Evolutionary conservation across 768 basidiomycete genomes (phyloP), one percentile per base, ranked within the genome.

Genomic region (Trametes villosa): DNA sequence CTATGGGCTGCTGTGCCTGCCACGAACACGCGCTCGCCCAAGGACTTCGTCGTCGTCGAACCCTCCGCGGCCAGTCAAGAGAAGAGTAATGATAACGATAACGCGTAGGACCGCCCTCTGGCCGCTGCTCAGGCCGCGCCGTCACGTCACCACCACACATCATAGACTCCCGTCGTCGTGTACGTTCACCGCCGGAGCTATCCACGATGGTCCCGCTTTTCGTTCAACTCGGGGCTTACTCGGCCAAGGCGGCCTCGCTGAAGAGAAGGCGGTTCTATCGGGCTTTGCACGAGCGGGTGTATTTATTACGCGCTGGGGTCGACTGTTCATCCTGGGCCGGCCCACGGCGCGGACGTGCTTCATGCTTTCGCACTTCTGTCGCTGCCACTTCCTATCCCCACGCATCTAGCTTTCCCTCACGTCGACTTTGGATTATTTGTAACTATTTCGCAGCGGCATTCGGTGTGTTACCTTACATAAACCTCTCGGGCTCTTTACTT

Each of bases 21-120:
- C 46, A 48, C 62, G n/a, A 70, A 65, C 40, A 48, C 62, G 52
- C 73, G 68, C 49, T 71, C 69, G 46, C 42, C 53, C 17, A 59
- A 59, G 50, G 68, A 70, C 57, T 73, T 74, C 56, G 63, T 75
- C 47, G 68, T 75, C 56, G 62, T 50, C 26, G 62, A 63, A 56
- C 22, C 52, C 27, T 31, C 46, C 38, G 20, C 47, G 38, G 17
- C 56, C 55, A 30, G 24, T 24, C 55, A 40, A 41, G 56, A 40
- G 33, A 45, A 54, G 34, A 41, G 27, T 53, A 27, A 63, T 59
- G 62, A 63, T 63, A 53, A 63, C 62, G 62, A 63, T 58, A 63
- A 31, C 45, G 38, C 52, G 26, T 53, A 58, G 52, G 52, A 38
- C 51, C 56, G n/a, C 49, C 53, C 48, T 54, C 52, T 34, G 38